These are phyloP conservation scores for Pseudopyricularia cyperi DNA, from an alignment of 2,329 filamentous ascomycete species.

Conservation along the genomic window DNA sequence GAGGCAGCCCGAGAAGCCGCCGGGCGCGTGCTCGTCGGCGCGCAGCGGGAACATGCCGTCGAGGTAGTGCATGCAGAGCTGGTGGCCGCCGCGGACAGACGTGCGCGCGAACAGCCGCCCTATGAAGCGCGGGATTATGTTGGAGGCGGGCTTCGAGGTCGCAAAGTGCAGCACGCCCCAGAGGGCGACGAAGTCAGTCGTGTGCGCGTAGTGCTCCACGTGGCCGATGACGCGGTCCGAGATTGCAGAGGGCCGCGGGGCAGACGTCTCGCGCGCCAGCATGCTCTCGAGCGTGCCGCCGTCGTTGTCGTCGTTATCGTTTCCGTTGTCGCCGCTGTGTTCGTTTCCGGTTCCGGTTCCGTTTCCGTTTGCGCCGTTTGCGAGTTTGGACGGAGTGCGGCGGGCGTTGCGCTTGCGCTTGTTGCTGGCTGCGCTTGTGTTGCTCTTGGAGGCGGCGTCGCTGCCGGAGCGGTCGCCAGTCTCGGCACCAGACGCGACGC, in stretches of 20 bases:
- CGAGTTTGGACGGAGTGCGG: neutral
- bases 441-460: neutral
- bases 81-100: constrained; percentile 38
- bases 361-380: neutral
- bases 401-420: neutral
- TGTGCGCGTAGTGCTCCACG: constrained; percentile 72
- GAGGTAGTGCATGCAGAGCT: constrained; percentile 48
- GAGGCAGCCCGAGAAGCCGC: constrained; percentile 12
- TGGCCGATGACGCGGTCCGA: constrained; percentile 46
- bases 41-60: constrained; percentile 47
- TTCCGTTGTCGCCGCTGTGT: neutral
- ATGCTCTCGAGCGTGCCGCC: constrained; percentile 4
- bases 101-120: constrained; percentile 46
- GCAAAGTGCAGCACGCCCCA: constrained; percentile 64
- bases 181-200: constrained; percentile 58
- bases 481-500: neutral
- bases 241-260: constrained; percentile 21
- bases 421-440: neutral
- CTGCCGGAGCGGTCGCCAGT: neutral
- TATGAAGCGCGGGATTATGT: constrained; percentile 44
- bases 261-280: constrained; percentile 14
- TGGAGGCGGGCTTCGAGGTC: constrained; percentile 23
- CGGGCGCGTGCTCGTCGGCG: constrained; percentile 15
- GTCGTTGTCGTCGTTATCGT: neutral
- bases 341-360: neutral